Conservation (phyloP, 805 yeast genomes). For the Suhomyces emberorum region DNA sequence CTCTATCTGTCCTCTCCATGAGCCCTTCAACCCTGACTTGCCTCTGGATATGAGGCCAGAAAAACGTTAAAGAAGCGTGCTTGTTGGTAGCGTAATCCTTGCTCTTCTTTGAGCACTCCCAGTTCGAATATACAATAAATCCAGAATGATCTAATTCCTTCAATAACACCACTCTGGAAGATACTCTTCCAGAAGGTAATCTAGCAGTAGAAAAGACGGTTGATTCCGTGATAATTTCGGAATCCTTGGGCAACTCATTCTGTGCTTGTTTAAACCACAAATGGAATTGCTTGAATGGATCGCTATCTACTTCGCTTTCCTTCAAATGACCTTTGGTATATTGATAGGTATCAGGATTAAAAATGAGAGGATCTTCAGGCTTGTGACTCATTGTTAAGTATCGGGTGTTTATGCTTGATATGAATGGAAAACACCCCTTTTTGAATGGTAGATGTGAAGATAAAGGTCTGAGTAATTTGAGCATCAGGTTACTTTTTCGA, state of each 20-base stretch:
- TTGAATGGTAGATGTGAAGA: neutral
- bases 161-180: conserved; percentile 78
- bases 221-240: conserved; percentile 65
- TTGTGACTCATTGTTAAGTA: neutral
- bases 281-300: conserved; percentile 77
- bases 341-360: conserved; percentile 88
- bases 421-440: too few species aligned
- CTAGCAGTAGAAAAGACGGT: conserved; percentile 85
- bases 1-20: conserved; percentile 68
- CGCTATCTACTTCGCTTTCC: conserved; percentile 47
- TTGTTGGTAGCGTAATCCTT: conserved; percentile 69
- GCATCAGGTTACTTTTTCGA: neutral
- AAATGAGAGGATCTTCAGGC: conserved; percentile 35
- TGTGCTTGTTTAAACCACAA: conserved; percentile 65
- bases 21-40: conserved; percentile 91
- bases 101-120: conserved; percentile 84
- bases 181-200: conserved; percentile 86
- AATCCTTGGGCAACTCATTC: conserved; percentile 39
- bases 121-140: conserved; percentile 84
- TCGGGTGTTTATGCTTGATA: too few species aligned
- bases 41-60: conserved; percentile 88
- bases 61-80: conserved; percentile 79
- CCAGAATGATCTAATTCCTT: conserved; percentile 88
- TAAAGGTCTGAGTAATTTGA: neutral
- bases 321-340: conserved; percentile 66